Evolutionary conservation across 139 green algal genomes (phyloP), one percentile per base, ranked within the genome.

Genomic region (Coelastrella sp.): DNA sequence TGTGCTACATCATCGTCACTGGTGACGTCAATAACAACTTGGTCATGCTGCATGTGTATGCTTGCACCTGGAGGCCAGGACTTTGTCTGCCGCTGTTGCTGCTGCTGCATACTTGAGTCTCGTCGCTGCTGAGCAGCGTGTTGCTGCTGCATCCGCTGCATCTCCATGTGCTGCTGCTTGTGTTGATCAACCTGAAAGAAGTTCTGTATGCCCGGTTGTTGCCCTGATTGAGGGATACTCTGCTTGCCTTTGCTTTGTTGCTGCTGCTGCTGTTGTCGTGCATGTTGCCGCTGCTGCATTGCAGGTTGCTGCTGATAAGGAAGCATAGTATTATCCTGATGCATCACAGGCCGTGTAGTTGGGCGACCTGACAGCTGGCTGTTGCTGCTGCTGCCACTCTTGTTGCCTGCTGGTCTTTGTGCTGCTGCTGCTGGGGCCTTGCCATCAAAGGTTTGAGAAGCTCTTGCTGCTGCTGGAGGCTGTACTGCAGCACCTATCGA

Each of bases 301-400:
- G 32, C 83, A 35, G 83, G 21, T 30, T 41, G 25, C 57, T 64
- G 19, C 59, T 81, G 57, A 32, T 75, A 83, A 32, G 41, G 71
- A 19, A 48, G 8, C 21, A 69, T 32, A 25, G 38, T 82, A 63
- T 74, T 37, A 32, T 88, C 37, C 35, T 63, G 41, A 21, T 51
- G 41, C 27, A 83, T n/a, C 32, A 63, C 9, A 23, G 64, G 75
- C 48, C 63, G 66, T 3, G 67, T 41, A 78, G 50, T 79, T 41
- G 63, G 86, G 71, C 67, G 77, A 57, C n/a, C 67, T 53, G 8
- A 78, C 30, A 43, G 15, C 5, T 48, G 45, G 48, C 45, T 80
- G 72, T 27, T 66, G 41, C 0, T 13, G 38, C 41, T n/a, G n/a
- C n/a, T n/a, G n/a, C n/a, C n/a, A n/a, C n/a, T n/a, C n/a, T n/a